Evolutionary conservation across 768 basidiomycete species (phyloP).

Genomic region (Lentinula edodes): DNA sequence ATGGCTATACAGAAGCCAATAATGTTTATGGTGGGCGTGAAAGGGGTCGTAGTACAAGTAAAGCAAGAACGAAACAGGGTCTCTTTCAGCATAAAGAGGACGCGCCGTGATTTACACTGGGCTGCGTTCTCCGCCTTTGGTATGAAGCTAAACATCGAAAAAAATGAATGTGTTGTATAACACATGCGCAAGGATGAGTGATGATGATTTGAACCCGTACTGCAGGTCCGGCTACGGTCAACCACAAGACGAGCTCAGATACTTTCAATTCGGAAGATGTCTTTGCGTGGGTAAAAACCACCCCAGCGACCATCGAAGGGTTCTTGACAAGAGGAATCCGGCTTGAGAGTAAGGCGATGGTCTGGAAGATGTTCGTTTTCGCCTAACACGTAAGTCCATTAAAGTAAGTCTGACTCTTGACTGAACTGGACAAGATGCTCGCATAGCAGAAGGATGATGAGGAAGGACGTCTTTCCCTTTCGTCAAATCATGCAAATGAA

Average conservation of each 20-base stretch:
- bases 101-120: no score
- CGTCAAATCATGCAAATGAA: conserved; percentile 8
- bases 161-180: not conserved
- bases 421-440: conserved; percentile 68
- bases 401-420: conserved; percentile 65
- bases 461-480: conserved; percentile 55
- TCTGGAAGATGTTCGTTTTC: conserved; percentile 66
- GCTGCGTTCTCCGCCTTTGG: no score
- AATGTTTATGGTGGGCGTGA: conserved; percentile 1
- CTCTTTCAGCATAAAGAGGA: no score
- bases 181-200: not conserved
- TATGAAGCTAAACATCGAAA: not conserved
- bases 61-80: not conserved
- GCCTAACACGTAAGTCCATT: conserved; percentile 55
- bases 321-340: conserved; percentile 27
- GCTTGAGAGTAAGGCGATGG: conserved; percentile 66
- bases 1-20: no score
- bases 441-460: conserved; percentile 57
- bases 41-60: not conserved
- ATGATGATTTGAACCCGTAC: conserved; percentile 9
- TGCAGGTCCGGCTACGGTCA: conserved; percentile 27
- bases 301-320: conserved; percentile 49
- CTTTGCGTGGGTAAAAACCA: conserved; percentile 60
- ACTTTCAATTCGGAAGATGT: conserved; percentile 50
- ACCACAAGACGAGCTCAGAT: conserved; percentile 43